Conservation (phyloP, 2,329 filamentous ascomycete species). For the Didymellaceae sp. region DNA sequence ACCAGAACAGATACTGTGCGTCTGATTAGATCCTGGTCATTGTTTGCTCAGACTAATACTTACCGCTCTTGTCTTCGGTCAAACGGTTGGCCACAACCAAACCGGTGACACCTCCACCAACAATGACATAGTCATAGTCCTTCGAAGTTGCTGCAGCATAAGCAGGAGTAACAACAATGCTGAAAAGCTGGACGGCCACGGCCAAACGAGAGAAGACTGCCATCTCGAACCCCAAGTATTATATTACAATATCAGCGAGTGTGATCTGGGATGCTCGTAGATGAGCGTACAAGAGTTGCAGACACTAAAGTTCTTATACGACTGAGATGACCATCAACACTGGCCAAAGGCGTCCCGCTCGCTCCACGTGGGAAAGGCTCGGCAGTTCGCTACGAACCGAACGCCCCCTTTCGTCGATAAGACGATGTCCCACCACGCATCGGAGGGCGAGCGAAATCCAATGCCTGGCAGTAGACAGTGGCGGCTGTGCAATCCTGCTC, state of each 20-base stretch:
- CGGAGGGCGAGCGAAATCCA: conserved; percentile 10
- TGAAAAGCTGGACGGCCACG: conserved; percentile 32
- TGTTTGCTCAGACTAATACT: background rate
- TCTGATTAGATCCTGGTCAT: conserved; percentile 1
- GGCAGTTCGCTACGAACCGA: conserved; percentile 19
- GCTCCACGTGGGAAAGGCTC: conserved; percentile 22
- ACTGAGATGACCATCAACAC: conserved; percentile 16
- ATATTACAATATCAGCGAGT: conserved; percentile 22
- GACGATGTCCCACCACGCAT: conserved; percentile 5
- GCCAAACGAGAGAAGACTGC: conserved; percentile 35
- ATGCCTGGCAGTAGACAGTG: background rate
- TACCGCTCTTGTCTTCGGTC: conserved; percentile 33
- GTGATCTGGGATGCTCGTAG: conserved; percentile 16
- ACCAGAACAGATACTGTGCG: conserved; percentile 33
- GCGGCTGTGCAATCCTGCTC: conserved; percentile 4
- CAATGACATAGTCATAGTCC: conserved; percentile 42
- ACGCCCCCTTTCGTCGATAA: background rate
- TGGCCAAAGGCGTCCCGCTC: conserved; percentile 15
- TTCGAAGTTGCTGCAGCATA: conserved; percentile 17
- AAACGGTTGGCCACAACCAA: conserved; percentile 39
- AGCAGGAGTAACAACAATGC: conserved; percentile 29
- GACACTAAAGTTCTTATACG: conserved; percentile 28
- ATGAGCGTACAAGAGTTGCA: conserved; percentile 9
- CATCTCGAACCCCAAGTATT: conserved; percentile 27
- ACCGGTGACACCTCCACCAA: conserved; percentile 41